These are phyloP conservation scores for Dissoconium aciculare DNA, from an alignment of 2,329 filamentous ascomycete genomes.

Conservation along the genomic window DNA sequence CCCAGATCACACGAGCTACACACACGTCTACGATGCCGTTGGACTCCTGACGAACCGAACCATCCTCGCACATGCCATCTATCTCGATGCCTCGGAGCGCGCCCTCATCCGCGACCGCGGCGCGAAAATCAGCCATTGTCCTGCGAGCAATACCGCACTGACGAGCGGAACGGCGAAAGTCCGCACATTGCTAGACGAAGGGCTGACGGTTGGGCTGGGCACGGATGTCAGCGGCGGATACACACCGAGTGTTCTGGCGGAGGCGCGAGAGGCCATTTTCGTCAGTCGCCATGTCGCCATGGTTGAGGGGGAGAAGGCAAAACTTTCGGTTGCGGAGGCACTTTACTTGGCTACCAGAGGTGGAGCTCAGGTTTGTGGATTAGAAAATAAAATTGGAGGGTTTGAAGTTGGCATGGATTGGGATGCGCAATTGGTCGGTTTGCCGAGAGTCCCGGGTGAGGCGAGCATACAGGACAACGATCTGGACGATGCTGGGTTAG, in stretches of 20 bases:
- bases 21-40: conserved; percentile 61
- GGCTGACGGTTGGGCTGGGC: conserved; percentile 68
- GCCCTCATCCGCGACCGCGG: conserved; percentile 44
- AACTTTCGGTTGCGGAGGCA: conserved; percentile 71
- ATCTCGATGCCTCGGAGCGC: conserved; percentile 55
- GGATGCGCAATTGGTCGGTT: conserved; percentile 71
- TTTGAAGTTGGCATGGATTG: conserved; percentile 81
- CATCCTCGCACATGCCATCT: conserved; percentile 73
- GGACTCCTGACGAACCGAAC: conserved; percentile 57
- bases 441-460: conserved; percentile 33
- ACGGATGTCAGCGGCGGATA: conserved; percentile 89
- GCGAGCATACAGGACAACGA: conserved; percentile 25
- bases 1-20: conserved; percentile 48
- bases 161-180: conserved; percentile 67
- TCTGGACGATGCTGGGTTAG: conserved; percentile 38
- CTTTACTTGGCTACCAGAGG: conserved; percentile 79
- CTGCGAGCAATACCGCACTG: conserved; percentile 69
- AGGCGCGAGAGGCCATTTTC: conserved; percentile 66
- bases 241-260: conserved; percentile 63
- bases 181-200: conserved; percentile 55
- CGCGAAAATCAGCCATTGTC: conserved; percentile 69
- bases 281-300: conserved; percentile 60
- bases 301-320: conserved; percentile 29
- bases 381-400: conserved; percentile 55
- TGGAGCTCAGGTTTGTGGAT: conserved; percentile 65